Percentiles rank a stretch among this genome's conserved stretches.
Evolutionary conservation across 176 grass and related monocot species (phyloP).

Genomic region (Secale cereale): DNA sequence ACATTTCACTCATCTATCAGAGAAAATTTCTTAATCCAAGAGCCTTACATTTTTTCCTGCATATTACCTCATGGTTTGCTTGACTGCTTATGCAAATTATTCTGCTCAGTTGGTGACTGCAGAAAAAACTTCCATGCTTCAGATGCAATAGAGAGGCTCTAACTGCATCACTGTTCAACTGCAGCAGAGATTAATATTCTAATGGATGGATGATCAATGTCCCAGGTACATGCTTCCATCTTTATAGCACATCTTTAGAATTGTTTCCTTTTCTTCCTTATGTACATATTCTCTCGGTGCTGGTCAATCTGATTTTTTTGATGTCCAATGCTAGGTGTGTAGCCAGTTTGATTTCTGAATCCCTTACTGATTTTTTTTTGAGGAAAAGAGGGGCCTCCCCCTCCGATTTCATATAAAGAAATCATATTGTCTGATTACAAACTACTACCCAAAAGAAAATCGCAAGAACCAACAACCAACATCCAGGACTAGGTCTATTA

Average conservation of each 20-base stretch:
- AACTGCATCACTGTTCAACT: background rate
- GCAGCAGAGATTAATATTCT: slow-evolving; percentile 4
- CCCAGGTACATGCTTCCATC: background rate
- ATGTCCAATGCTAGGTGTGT: background rate
- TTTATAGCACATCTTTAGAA: background rate
- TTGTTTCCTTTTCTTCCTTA: background rate
- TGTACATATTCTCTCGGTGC: background rate
- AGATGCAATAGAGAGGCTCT: background rate
- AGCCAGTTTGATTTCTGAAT: background rate
- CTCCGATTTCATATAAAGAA: too few relatives aligned
- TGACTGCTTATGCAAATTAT: slow-evolving; percentile 2
- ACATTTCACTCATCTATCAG: slow-evolving; percentile 40
- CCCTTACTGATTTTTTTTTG: too few relatives aligned
- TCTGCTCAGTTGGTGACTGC: background rate
- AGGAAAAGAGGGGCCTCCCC: too few relatives aligned
- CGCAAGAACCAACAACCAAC: too few relatives aligned
- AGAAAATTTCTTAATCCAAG: slow-evolving; percentile 12
- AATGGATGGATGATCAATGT: background rate
- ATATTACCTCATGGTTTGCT: slow-evolving; percentile 10
- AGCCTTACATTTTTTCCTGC: background rate
- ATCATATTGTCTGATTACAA: too few relatives aligned
- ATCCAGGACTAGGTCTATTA: too few relatives aligned
- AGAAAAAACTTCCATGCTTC: background rate
- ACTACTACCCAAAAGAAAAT: too few relatives aligned
- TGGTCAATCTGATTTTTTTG: background rate